Base-by-base conservation (phyloP, 2,329 filamentous ascomycete species). In the Geosmithia putterillii region DNA sequence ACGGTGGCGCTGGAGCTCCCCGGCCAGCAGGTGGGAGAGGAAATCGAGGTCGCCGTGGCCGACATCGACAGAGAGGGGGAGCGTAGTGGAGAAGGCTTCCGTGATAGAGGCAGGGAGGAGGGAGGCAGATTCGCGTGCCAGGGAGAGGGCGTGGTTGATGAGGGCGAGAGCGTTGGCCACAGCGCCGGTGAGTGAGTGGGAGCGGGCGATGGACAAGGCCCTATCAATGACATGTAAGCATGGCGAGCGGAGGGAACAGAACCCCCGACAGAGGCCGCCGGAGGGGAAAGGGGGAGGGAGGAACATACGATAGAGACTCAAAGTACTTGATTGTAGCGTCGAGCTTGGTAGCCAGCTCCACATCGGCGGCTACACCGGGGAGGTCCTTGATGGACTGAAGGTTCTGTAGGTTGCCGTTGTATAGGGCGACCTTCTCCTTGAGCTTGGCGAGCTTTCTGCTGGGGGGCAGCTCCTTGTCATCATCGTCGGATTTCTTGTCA, bases 361-460 rank as follows among this genome's bases (percentile, higher is more conserved):
- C 73, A 54, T 98, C 92, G 37, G 87, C 83, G 32, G 87, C 87
- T 17, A 95, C 85, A 61, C 92, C 92, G 2, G 88, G 84, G 14
- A 98, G 72, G 47, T 95, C 87, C 53, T 84, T 86, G 59, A 95
- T 80, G 4, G 88, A 86, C 50, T 95, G 85, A 46, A 98, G 70
- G 61, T 87, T 95, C 62, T 95, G 86, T 20, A 95, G 65, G 8
- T 83, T 94, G 20, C 87, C 86, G 58, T 95, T 88, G 58, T 95
- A 96, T 2, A 98, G 70, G 3, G 90, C 89, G 14, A 86, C 79
- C 53, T 86, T 83, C 59, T 96, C 90, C 56, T 87, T 84, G 42
- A 96, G 69, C 53, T 84, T 81, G 12, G 82, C 81, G 42, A 95
- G 68, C 58, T 86, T 87, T 48, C 81, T 81, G 18, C 85, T 83